Evolutionary conservation across 345 rosid genomes (phyloP).

Genomic region (Lumnitzera racemosa): DNA sequence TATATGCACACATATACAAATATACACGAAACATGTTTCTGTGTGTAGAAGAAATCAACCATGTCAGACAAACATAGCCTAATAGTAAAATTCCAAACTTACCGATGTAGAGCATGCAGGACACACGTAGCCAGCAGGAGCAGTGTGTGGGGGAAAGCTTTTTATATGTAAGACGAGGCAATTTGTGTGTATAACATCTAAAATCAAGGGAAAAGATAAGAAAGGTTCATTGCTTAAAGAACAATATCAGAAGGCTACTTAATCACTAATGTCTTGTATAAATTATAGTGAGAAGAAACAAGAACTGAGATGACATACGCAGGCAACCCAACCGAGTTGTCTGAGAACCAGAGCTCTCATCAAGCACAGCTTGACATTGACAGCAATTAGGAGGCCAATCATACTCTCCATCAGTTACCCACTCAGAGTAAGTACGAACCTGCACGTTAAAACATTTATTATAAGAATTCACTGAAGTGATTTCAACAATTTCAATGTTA

Average conservation of each 20-base stretch:
- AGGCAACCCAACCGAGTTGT: constrained; percentile 96
- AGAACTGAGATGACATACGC: constrained; percentile 52
- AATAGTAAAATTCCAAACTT: constrained; percentile 15
- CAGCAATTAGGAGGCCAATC: constrained; percentile 96
- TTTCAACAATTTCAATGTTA: neutral
- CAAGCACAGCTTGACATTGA: constrained; percentile 63
- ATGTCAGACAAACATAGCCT: too few species aligned
- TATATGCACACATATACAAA: too few species aligned
- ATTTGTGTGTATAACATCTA: constrained; percentile 84
- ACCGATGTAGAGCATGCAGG: constrained; percentile 85
- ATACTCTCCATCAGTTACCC: constrained; percentile 99
- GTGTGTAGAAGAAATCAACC: too few species aligned
- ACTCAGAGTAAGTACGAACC: constrained; percentile 96
- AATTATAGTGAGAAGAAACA: constrained; percentile 1
- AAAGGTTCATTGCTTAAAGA: constrained; percentile 9
- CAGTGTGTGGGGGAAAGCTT: constrained; percentile 90
- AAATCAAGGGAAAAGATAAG: constrained; percentile 17
- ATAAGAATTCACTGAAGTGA: neutral
- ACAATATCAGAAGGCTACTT: neutral
- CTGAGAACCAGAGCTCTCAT: constrained; percentile 54
- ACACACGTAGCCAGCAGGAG: constrained; percentile 93
- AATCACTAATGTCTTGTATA: neutral
- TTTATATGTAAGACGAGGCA: constrained; percentile 79
- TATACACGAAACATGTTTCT: too few species aligned
- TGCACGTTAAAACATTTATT: constrained; percentile 16